Conservation (phyloP, 345 rosid genomes). For the Rubroshorea leprosula region DNA sequence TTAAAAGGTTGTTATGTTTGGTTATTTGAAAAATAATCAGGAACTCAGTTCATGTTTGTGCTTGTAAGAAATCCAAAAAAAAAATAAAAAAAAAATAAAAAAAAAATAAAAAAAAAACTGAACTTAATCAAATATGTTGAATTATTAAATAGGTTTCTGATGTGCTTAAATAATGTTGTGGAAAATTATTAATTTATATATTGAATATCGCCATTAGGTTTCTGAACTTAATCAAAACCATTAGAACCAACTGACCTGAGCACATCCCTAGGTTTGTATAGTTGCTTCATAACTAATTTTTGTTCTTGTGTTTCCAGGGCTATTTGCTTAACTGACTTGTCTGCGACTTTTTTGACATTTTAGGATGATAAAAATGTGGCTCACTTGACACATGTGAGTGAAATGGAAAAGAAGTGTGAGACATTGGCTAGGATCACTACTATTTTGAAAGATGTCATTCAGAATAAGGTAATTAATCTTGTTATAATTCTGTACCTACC, state of each 20-base stretch:
- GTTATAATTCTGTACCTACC: not conserved
- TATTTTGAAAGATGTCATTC: slow-evolving; percentile 89
- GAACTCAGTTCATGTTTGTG: not conserved
- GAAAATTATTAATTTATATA: not conserved
- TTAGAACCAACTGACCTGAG: not conserved
- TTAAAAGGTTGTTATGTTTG: not conserved
- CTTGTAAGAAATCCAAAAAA: not conserved
- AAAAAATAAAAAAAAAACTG: not conserved
- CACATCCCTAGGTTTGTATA: not conserved
- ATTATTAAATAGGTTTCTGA: not conserved
- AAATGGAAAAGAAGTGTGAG: slow-evolving; percentile 92
- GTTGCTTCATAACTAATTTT: not conserved
- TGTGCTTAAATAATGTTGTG: not conserved
- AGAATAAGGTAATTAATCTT: slow-evolving; percentile 69
- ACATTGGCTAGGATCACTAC: slow-evolving; percentile 85
- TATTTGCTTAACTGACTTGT: slow-evolving; percentile 2
- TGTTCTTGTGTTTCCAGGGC: not conserved
- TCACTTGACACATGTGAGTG: slow-evolving; percentile 89
- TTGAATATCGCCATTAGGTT: not conserved
- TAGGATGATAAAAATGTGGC: slow-evolving; percentile 97
- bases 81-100: no score
- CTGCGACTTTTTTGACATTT: slow-evolving; percentile 2
- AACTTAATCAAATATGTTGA: no score
- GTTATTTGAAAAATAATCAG: not conserved
- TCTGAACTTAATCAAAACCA: no score